Base-by-base conservation (phyloP, 2,329 filamentous ascomycete species). In the Coniochaeta ligniaria region DNA sequence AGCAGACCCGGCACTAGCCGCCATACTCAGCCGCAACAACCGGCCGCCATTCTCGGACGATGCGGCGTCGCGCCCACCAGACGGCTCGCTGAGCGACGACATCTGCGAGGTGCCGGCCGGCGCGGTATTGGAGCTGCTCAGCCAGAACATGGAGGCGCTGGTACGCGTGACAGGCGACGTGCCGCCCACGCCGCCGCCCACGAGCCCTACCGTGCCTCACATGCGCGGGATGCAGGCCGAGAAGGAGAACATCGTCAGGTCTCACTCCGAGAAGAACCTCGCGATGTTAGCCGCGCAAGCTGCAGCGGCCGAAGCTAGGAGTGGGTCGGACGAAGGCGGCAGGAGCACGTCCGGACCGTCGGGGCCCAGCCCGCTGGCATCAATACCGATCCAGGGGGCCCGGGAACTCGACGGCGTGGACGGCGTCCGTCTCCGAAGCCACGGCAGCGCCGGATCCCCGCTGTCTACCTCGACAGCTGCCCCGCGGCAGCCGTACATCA, bases 111-210 rank as follows among this genome's bases (percentile, higher is more conserved):
- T 97, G 62, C 78, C 86, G 1, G 86, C 92, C 3, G 80, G 88
- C 58, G 86, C 86, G 2, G 93, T 93, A 6, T 82, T 98, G 69
- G 90, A 88, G 69, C 78, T 96, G 64, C 82, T 98, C n/a, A 87
- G 87, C 66, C 81, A 85, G 43, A 85, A 85, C 61, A 78, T 92
- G 62, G 89, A 92, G 67, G 81, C 85, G 4, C 80, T 95, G 58
- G 88, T 92, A 31, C 82, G 83, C 64, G 79, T 88, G 61, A 91
- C 89, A 1, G 89, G 90, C 69, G 91, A 96, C 69, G 80, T 95
- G 14, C 91, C 90, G 24, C 89, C 89, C 17, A 95, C 88, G n/a
- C 90, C 89, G 60, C 88, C 89, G 6, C 82, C 87, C 1, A 81
- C 81, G 59, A 81, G 80, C 26, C 84, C 84, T 0, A 81, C 81